A percentile compares a stretch with the other conserved stretches of the same genome.
phyloP scores from a whole-genome alignment of 1,284 basidiomycete species.

The Entoloma clypeatum region DNA sequence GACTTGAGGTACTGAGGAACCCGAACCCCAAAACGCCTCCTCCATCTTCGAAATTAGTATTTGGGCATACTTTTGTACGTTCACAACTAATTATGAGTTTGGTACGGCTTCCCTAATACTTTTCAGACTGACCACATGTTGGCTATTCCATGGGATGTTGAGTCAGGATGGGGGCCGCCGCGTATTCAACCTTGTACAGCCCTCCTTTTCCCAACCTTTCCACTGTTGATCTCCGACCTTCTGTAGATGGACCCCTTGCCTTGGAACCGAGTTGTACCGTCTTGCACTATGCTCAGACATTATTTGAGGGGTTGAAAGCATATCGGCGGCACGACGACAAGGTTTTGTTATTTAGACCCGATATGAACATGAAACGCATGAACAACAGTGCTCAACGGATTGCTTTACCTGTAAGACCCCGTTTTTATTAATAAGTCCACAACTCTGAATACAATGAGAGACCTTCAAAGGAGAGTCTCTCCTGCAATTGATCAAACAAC shows the following conservation, averaged over 20 bases:
- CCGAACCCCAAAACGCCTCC: slow-evolving; percentile 19
- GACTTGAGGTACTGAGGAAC: slow-evolving; percentile 18
- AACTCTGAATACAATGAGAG: slow-evolving; percentile 33
- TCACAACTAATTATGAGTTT: background rate
- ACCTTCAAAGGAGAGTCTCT: slow-evolving; percentile 81
- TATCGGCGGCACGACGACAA: slow-evolving; percentile 80
- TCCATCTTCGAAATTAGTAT: slow-evolving; percentile 21
- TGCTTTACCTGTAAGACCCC: slow-evolving; percentile 65
- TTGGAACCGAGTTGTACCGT: slow-evolving; percentile 86
- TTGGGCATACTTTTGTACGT: slow-evolving; percentile 24
- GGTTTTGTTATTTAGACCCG: slow-evolving; percentile 90
- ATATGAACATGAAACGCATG: slow-evolving; percentile 98
- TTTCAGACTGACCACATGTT: slow-evolving; percentile 25
- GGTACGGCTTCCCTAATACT: background rate
- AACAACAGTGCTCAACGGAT: slow-evolving; percentile 72
- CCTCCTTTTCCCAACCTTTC: background rate
- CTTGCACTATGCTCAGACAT: slow-evolving; percentile 88
- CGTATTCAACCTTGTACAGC: slow-evolving; percentile 21
- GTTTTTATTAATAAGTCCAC: slow-evolving; percentile 1
- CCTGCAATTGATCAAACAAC: slow-evolving; percentile 84
- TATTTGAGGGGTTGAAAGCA: slow-evolving; percentile 97
- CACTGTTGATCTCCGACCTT: slow-evolving; percentile 4
- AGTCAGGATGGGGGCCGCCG: slow-evolving; percentile 21
- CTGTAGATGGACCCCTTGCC: slow-evolving; percentile 65
- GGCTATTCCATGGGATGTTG: slow-evolving; percentile 22